phyloP scores from a whole-genome alignment of 257 asterid genomes.

The Ligustrum vulgare region DNA sequence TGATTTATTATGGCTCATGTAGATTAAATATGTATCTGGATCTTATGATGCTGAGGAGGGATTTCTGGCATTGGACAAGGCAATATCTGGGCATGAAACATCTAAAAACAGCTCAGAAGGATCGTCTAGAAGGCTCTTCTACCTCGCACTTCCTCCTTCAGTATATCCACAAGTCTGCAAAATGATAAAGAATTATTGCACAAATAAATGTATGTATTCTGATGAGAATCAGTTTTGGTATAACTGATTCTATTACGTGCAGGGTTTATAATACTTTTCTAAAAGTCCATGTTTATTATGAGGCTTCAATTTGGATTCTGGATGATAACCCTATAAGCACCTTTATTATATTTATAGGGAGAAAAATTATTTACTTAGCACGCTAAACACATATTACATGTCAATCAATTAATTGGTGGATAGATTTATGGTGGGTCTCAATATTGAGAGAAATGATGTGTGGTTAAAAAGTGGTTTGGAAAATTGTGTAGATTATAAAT shows the following conservation, averaged over 20 bases:
- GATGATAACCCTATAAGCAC: not conserved
- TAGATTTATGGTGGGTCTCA: too few relatives aligned
- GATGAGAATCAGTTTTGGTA: not conserved
- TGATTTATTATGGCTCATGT: slow-evolving; percentile 23
- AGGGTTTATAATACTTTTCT: not conserved
- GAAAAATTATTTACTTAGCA: too few relatives aligned
- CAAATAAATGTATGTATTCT: slow-evolving; percentile 65
- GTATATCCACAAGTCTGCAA: slow-evolving; percentile 96
- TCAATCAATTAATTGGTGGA: too few relatives aligned
- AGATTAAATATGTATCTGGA: slow-evolving; percentile 94
- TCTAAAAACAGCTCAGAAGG: slow-evolving; percentile 65
- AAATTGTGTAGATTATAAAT: too few relatives aligned
- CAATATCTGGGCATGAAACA: slow-evolving; percentile 74
- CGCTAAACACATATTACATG: too few relatives aligned
- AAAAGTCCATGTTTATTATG: not conserved
- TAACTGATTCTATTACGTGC: not conserved
- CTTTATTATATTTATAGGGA: not conserved
- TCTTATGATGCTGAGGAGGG: slow-evolving; percentile 89
- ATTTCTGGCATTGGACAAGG: slow-evolving; percentile 69
- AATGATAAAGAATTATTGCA: slow-evolving; percentile 78
- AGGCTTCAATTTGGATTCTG: not conserved
- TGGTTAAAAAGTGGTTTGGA: too few relatives aligned
- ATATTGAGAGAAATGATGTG: too few relatives aligned
- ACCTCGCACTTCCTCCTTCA: slow-evolving; percentile 98
- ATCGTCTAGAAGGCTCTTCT: slow-evolving; percentile 87